Percentiles rank a stretch among this genome's conserved stretches.
Evolutionary conservation across 2,329 filamentous ascomycete species (phyloP).

Genomic region (Claviceps maximensis): DNA sequence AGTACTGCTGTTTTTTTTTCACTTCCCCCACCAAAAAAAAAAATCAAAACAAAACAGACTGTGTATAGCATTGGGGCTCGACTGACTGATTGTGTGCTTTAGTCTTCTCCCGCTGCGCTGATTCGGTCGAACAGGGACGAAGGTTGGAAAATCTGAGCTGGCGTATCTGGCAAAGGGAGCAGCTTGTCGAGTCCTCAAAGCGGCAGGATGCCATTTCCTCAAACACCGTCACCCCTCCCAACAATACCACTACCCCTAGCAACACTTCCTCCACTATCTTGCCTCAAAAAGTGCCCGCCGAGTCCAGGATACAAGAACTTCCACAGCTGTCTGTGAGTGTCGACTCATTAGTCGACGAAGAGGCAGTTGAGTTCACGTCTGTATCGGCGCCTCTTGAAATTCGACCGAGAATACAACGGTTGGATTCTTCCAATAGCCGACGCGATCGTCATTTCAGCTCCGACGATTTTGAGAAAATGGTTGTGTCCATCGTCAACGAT

Average conservation of each 20-base stretch:
- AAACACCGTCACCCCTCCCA: conserved; percentile 17
- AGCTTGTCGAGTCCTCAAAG: conserved; percentile 59
- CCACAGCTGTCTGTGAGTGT: conserved; percentile 67
- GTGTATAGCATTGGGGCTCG: conserved; percentile 3
- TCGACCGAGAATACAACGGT: conserved; percentile 54
- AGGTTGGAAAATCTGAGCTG: conserved; percentile 91
- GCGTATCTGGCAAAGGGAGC: conserved; percentile 85
- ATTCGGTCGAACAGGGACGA: conserved; percentile 84
- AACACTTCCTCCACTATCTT: conserved; percentile 25
- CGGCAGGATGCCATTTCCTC: conserved; percentile 31
- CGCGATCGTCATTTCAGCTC: conserved; percentile 86
- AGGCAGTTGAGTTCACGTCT: conserved; percentile 43
- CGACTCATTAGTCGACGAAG: conserved; percentile 60
- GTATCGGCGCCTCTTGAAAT: conserved; percentile 45
- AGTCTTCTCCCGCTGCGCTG: conserved; percentile 92
- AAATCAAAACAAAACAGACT: too few relatives aligned
- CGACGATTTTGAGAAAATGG: conserved; percentile 84
- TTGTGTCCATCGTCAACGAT: conserved; percentile 82
- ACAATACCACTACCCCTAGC: neutral
- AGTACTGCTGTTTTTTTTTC: conserved; percentile 21
- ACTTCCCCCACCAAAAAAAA: neutral
- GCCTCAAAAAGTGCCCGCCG: conserved; percentile 35
- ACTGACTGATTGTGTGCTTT: conserved; percentile 17
- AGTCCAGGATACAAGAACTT: conserved; percentile 35
- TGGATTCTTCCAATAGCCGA: conserved; percentile 63